Base-by-base conservation (phyloP, 495 filamentous ascomycete genomes). In the Trichoderma asperelloides region DNA sequence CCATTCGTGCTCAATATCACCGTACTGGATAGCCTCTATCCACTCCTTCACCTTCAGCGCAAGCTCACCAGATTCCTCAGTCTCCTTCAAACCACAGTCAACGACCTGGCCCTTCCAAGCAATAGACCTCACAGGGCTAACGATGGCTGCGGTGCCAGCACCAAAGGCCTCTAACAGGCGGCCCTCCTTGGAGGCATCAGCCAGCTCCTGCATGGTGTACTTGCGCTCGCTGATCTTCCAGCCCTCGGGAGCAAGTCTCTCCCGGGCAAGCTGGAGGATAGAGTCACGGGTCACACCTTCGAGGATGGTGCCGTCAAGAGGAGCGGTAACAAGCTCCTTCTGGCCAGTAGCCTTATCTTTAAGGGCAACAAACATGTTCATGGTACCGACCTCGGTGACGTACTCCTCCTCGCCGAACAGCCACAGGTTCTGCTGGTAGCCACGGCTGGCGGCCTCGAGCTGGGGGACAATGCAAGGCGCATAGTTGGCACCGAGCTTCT, bases 341-440 rank as follows among this genome's bases (percentile, higher is more conserved):
- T 90, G 84, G 3, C 94, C 95, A 25, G 89, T 92, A 72, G 90
- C 84, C 80, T 89, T 90, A 78, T 92, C 86, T 76, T 84, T 84
- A 69, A 97, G 75, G 15, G 89, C 91, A 11, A 89, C 85, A 74
- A 98, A 98, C 68, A 98, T 85, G 77, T 98, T 98, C 95, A 98
- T 98, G 40, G 96, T 97, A 66, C 95, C 95, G 40, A 95, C 95
- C 78, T 98, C 95, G 40, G 96, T 98, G 43, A 96, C 87, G 72
- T 87, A 96, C 70, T 97, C 91, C 78, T 98, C 92, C 69, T 94
- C 88, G 40, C 91, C 91, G 72, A 98, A 98, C 40, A 98, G 80
- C 95, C 95, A 98, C 64, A 98, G 82, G 77, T 98, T 98, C 84
- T 98, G 95, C 78, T 98, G 94, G 84, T 91, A 97, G 40, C 95